Evolutionary conservation across 2,329 filamentous ascomycete genomes (phyloP), one percentile per base, ranked within the genome.

Genomic region (Sarocladium kiliense): DNA sequence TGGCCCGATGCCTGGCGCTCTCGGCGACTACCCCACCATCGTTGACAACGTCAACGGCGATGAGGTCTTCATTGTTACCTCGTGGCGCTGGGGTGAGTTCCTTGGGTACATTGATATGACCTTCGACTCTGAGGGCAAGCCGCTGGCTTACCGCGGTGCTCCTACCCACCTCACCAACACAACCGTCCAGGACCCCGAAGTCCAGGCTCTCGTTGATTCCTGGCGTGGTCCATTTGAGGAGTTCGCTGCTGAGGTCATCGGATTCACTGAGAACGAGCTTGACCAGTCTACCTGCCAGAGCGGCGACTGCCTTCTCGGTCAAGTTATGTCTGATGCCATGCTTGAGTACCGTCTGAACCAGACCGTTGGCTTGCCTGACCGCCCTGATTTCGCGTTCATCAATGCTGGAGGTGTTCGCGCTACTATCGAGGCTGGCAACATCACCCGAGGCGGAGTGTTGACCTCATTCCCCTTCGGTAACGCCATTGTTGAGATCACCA

Each of bases 71-170:
- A 77, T 87, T 61, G 84, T 87, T 14, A 85, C 82, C 7, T 79
- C 84, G 2, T 87, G 83, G 63, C 78, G 83, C 58, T 87, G 84
- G 84, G 84, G 84, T 51, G 81, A 86, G 68, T 87, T 87, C 54
- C 68, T 87, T 2, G 84, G 84, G 56, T 84, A 85, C 66, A 87
- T 87, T 59, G 82, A 86, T 58, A 76, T 87, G 10, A 81, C 80
- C 1, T 87, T 85, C 62, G 81, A 85, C 60, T 59, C 72, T 25
- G 41, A 45, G 2, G 84, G 84, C 65, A 83, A 79, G 65, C 78
- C 85, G 12, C 73, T 87, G 3, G 76, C 76, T 3, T 87, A 87
- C 68, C 77, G 79, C 62, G 84, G 84, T 27, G 83, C 77, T 0
- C 84, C 84, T 0, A 79, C 87, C 59, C 83, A 85, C 61, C 69